A percentile compares a stretch with the other conserved stretches of the same genome.
Evolutionary conservation across 2,329 filamentous ascomycete genomes (phyloP).

Genomic region (Venturia oleaginea): DNA sequence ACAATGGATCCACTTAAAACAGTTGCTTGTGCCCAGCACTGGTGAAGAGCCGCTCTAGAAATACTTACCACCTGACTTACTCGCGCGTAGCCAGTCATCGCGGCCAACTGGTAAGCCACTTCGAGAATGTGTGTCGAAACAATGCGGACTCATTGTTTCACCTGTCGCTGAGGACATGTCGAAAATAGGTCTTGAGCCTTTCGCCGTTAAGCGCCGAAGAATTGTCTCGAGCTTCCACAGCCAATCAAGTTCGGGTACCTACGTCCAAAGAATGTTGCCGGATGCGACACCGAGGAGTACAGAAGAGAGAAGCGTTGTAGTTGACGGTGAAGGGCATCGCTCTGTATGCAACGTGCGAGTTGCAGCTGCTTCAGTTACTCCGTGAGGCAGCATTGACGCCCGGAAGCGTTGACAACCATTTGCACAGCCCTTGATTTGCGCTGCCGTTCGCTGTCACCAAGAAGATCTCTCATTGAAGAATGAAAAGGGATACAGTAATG

Average conservation of each 20-base stretch:
- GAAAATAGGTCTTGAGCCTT: conserved; percentile 30
- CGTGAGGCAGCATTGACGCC: background rate
- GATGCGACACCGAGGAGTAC: background rate
- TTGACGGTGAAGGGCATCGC: background rate
- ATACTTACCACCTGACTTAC: background rate
- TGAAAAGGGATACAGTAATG: background rate
- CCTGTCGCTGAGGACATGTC: conserved; percentile 14
- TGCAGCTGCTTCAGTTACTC: background rate
- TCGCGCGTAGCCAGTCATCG: background rate
- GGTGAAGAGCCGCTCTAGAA: conserved; percentile 2
- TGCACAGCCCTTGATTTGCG: background rate
- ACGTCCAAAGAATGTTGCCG: background rate
- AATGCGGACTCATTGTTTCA: background rate
- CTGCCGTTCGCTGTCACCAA: background rate
- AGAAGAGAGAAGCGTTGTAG: background rate
- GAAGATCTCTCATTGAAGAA: background rate
- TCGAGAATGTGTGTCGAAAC: background rate
- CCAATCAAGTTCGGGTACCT: conserved; percentile 26
- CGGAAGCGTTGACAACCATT: background rate
- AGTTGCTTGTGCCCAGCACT: background rate
- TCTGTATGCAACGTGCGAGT: background rate
- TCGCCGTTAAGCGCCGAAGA: conserved; percentile 30
- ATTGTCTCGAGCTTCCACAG: conserved; percentile 22
- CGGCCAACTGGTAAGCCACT: background rate
- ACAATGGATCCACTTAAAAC: background rate